Evolutionary conservation across 2,329 filamentous ascomycete species (phyloP).

Genomic region (Sodiomyces alkalinus): DNA sequence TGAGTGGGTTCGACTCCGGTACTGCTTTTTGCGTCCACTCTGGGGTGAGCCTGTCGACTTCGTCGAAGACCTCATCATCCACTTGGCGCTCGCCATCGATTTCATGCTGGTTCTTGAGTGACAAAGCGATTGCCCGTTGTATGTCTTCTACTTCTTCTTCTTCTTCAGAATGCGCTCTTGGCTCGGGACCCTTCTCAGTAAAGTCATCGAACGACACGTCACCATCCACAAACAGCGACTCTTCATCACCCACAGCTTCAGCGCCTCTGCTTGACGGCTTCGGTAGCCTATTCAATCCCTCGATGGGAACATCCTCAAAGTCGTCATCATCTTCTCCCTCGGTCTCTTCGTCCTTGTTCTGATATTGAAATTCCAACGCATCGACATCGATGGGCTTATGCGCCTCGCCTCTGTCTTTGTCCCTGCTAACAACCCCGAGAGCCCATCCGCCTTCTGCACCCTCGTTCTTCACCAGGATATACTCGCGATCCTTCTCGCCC

Average conservation of each 20-base stretch:
- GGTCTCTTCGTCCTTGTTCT: constrained; percentile 41
- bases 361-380: constrained; percentile 39
- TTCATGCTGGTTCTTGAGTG: constrained; percentile 50
- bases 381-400: constrained; percentile 92
- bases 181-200: constrained; percentile 9
- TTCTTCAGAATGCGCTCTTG: constrained; percentile 14
- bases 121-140: constrained; percentile 70
- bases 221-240: constrained; percentile 39
- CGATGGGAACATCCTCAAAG: constrained; percentile 87
- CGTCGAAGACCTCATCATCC: constrained; percentile 31
- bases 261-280: constrained; percentile 21
- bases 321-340: constrained; percentile 54
- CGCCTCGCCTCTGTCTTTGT: constrained; percentile 62
- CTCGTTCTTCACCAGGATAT: constrained; percentile 91
- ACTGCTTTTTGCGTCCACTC: constrained; percentile 42
- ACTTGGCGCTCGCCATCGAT: constrained; percentile 19
- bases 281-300: constrained; percentile 73
- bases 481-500: constrained; percentile 80
- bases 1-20: constrained; percentile 33
- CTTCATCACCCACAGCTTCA: constrained; percentile 19
- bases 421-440: constrained; percentile 77
- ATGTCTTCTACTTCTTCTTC: constrained; percentile 45
- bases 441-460: constrained; percentile 94
- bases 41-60: constrained; percentile 28
- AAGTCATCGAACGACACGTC: too few relatives aligned